Evolutionary conservation across 164 flowering plant genomes (phyloP), one percentile per base, ranked within the genome.

Genomic region (Platanus orientalis): DNA sequence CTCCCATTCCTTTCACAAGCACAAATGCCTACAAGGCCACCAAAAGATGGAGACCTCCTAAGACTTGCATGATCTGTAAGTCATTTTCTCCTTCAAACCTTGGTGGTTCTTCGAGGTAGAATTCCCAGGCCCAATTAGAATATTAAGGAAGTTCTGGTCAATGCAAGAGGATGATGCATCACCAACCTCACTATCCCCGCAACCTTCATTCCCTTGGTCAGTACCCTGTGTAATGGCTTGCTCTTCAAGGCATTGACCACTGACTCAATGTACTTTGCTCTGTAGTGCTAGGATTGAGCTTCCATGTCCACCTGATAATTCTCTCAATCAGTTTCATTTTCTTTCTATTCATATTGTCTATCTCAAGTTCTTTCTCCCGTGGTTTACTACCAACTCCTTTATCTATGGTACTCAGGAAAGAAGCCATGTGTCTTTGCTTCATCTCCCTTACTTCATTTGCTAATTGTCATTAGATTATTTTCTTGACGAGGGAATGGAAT

Each of bases 11-110:
- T 69, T 83, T 74, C 98, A 92, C 60, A 92, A 58, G 72, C 96
- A 86, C 32, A 92, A 68, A 63, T 92, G 98, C 65, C 96, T 73
- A 67, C 98, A 92, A 48, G 98, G 98, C 80, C 83, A 71, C 71
- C 89, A 68, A 75, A 92, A 67, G 19, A 87, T 58, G 25, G 81
- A 81, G 34, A 86, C 91, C 76, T 88, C 96, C 71, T 76, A 83
- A 29, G 57, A 29, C 52, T 70, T 81, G 83, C 98, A 89, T 17
- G 81, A 79, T 61, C 75, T 74, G 76, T 95, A 92, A 28, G 40
- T 63, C 81, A 76, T 71, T 52, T 69, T 72, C 58, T 67, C 75
- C 59, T 57, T 73, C 58, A 36, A 48, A n/a, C 52, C 21, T 30
- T 17, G 64, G 10, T 26, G 60, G 55, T 71, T 70, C n/a, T n/a